Evolutionary conservation across 768 basidiomycete species (phyloP), one percentile per base, ranked within the genome.

Genomic region (Saitozyma podzolica): DNA sequence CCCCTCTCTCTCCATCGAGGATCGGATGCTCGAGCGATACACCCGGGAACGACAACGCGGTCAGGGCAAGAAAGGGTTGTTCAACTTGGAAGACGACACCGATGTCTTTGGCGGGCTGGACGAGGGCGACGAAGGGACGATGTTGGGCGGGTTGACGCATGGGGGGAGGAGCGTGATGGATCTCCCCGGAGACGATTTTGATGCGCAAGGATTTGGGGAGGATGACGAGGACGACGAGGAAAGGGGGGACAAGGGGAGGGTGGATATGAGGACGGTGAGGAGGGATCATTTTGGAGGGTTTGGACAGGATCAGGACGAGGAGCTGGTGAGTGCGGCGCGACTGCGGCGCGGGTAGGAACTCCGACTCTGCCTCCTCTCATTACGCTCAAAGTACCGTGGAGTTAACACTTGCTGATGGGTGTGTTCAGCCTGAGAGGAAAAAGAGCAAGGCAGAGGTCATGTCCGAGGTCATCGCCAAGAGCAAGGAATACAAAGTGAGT

Each of bases 381-480:
- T 6, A 48, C 2, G 47, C 14, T 48, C 2, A 14, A 14, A 14
- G 14, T 48, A 3, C 47, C 14, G 47, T 48, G 17, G 3, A 14
- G 17, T 2, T 3, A 48, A 48, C 6, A 2, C 14, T 2, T n/a
- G 48, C 53, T 63, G 29, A 48, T 13, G 10, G 14, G 10, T 16
- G 8, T 39, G 29, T 29, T 43, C 71, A 93, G 90, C 89, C 89
- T 8, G 85, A 85, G 51, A 83, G 87, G 62, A 96, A 95, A 80
- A 95, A 91, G 81, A 86, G 88, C 5, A 96, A 95, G 80, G 88
- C 90, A 1, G 94, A 99, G 74, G 91, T 97, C 64, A 98, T 99
- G 96, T 86, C 90, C 0, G 96, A 99, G 78, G 90, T 99, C 41
- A 91, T 99, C 50, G 90, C 92, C 0, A 99, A 98, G 81, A 94